Evolutionary conservation across 768 basidiomycete genomes (phyloP).

Genomic region (Podaxis sp.): DNA sequence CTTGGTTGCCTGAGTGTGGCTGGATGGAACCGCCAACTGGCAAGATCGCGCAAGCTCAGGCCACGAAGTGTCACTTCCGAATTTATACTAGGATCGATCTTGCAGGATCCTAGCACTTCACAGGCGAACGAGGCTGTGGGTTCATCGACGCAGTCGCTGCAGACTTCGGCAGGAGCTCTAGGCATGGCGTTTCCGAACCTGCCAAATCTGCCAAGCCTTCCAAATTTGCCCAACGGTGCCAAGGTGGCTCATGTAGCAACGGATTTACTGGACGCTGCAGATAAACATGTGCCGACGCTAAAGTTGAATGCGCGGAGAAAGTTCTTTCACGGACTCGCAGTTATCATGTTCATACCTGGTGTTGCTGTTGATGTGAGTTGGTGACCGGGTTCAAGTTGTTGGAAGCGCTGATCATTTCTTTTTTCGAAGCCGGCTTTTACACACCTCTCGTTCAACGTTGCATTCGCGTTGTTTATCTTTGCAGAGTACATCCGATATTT

Average conservation of each 20-base stretch:
- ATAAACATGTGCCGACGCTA: constrained; percentile 87
- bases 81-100: constrained; percentile 5
- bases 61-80: constrained; percentile 35
- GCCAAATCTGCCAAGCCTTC: constrained; percentile 50
- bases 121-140: neutral
- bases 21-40: constrained; percentile 92
- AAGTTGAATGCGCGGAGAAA: constrained; percentile 91
- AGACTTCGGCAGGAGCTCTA: constrained; percentile 26
- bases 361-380: constrained; percentile 84
- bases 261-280: constrained; percentile 78
- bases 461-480: constrained; percentile 94
- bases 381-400: constrained; percentile 11
- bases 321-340: constrained; percentile 95
- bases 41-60: constrained; percentile 69
- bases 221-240: constrained; percentile 47
- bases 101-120: constrained; percentile 1
- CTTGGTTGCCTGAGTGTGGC: constrained; percentile 84
- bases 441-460: constrained; percentile 91
- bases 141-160: constrained; percentile 4
- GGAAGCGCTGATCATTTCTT: constrained; percentile 3
- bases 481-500: constrained; percentile 98
- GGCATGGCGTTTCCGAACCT: constrained; percentile 49
- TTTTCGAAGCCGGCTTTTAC: constrained; percentile 86
- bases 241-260: constrained; percentile 56
- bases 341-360: constrained; percentile 96